These are phyloP conservation scores for Penicillium macrosclerotiorum DNA, from an alignment of 495 filamentous ascomycete genomes.

Conservation along the genomic window DNA sequence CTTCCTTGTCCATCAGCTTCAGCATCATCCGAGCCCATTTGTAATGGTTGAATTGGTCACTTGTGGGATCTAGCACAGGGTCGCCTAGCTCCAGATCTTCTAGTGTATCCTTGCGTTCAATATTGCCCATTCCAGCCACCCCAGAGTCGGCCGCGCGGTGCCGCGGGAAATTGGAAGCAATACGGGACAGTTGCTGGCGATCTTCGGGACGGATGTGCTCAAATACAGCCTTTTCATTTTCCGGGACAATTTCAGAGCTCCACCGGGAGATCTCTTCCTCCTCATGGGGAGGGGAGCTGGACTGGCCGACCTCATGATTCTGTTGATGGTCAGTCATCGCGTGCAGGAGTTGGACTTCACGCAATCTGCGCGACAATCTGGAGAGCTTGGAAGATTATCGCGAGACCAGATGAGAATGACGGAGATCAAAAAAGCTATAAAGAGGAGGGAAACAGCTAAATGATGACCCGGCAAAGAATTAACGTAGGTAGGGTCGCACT, in stretches of 20 bases:
- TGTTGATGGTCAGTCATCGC: constrained; percentile 21
- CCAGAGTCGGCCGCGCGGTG: constrained; percentile 25
- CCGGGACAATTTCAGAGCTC: constrained; percentile 16
- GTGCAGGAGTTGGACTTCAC: neutral
- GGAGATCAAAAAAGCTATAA: neutral
- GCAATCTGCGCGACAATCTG: neutral
- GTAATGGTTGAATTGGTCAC: constrained; percentile 55
- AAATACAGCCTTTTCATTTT: constrained; percentile 23
- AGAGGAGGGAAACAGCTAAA: too few species aligned
- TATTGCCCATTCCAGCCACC: constrained; percentile 17
- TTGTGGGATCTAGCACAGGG: constrained; percentile 55
- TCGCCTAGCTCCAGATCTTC: constrained; percentile 44
- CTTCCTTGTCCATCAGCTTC: constrained; percentile 42
- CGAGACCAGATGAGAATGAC: neutral
- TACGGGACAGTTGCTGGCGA: constrained; percentile 34
- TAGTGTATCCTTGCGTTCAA: constrained; percentile 44
- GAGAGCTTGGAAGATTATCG: neutral
- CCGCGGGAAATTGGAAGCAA: constrained; percentile 38
- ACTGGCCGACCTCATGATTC: constrained; percentile 7
- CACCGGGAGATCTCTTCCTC: constrained; percentile 11
- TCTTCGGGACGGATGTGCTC: constrained; percentile 37
- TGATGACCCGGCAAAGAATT: neutral
- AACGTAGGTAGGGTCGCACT: neutral
- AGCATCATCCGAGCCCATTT: constrained; percentile 55
- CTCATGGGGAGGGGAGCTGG: constrained; percentile 17